Evolutionary conservation across 2,329 filamentous ascomycete genomes (phyloP), one percentile per base, ranked within the genome.

Genomic region (Coniochaeta prunicola): DNA sequence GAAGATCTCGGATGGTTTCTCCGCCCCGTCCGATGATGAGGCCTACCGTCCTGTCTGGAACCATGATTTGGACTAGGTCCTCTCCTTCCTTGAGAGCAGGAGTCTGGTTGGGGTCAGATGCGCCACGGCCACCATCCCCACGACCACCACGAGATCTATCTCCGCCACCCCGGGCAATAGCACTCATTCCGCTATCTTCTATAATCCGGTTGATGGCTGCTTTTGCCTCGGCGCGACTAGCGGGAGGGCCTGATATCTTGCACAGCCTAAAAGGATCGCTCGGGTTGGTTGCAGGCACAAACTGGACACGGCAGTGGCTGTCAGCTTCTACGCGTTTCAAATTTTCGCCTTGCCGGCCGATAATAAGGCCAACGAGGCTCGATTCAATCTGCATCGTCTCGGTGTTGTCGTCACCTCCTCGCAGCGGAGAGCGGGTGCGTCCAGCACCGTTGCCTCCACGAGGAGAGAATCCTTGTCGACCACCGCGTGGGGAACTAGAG

Each of bases 11-110:
- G 67, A 96, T 96, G 1, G 92, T 96, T 75, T 96, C 92, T 60
- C 92, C 92, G 42, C 91, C 91, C 65, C 92, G 89, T n/a, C 92
- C 92, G 69, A 96, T 96, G 66, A 96, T 96, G 53, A 96, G 79
- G 57, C 92, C 92, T 61, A 96, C 92, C 9, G 92, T 96, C 67
- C 91, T 88, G 74, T 96, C 92, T 53, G 92, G 92, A 19, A 96
- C 92, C 90, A 96, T 94, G 67, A 96, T 96, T 73, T 96, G 91
- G 70, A 92, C 86, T 69, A 87, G 90, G 66, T 93, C 89, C 71
- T 96, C 92, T 60, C 88, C 90, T 60, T 93, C 90, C 61, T 88
- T 85, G 60, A 90, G 77, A 48, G 82, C 80, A 57, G 80, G 76
- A 12, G 69, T 66, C 21, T 62, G 59, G 21, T 58, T 63, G 17